A percentile compares a stretch with the other conserved stretches of the same genome.
phyloP scores from a whole-genome alignment of 768 basidiomycete species.

The Cubamyces lactineus region DNA sequence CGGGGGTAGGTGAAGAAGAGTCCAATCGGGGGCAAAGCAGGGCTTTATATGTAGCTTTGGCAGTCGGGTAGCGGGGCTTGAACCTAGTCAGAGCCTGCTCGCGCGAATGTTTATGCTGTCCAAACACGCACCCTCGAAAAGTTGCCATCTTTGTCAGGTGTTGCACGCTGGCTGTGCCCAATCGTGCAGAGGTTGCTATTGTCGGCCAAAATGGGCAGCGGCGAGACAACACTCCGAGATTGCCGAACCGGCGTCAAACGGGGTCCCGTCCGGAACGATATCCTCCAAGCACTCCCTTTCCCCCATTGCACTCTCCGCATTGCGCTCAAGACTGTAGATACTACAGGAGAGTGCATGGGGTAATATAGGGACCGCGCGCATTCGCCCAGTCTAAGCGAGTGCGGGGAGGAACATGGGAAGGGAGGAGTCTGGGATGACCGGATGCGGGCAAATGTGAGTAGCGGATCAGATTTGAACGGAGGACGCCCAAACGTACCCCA shows the following conservation, averaged over 20 bases:
- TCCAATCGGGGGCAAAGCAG: not conserved
- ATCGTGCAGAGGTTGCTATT: not conserved
- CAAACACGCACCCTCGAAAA: not conserved
- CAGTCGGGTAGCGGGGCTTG: not conserved
- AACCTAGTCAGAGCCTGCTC: too few species aligned
- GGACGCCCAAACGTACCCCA: too few species aligned
- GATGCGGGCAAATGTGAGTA: too few species aligned
- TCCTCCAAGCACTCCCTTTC: not conserved
- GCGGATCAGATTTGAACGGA: too few species aligned
- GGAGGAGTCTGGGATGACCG: too few species aligned
- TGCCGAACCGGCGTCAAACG: not conserved
- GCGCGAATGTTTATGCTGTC: not conserved
- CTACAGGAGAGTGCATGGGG: not conserved
- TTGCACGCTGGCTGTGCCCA: not conserved
- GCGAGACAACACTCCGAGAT: not conserved
- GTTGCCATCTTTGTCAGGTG: slow-evolving; percentile 4
- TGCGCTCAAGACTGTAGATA: not conserved
- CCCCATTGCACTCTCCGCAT: not conserved
- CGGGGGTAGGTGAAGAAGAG: not conserved
- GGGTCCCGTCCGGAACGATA: not conserved
- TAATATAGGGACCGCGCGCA: not conserved
- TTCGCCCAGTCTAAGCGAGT: not conserved
- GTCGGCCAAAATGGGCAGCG: not conserved
- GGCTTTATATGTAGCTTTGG: slow-evolving; percentile 3
- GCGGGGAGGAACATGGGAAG: too few species aligned